These are phyloP conservation scores for Eucalyptus cloeziana DNA, from an alignment of 345 rosid genomes.

Conservation along the genomic window DNA sequence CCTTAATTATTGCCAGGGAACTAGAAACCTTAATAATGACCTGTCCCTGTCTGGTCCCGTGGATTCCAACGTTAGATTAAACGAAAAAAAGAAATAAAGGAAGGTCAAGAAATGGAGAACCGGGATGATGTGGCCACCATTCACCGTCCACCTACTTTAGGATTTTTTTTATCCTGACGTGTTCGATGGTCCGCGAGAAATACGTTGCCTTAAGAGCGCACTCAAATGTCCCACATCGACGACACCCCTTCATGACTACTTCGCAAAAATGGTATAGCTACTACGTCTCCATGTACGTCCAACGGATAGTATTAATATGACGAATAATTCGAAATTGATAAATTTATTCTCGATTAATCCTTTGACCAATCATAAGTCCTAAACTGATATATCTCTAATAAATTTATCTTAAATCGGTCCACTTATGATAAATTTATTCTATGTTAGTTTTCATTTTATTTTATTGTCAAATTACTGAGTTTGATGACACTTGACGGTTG, in stretches of 20 bases:
- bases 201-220: neutral
- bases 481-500: rapidly evolving
- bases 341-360: too few relatives aligned
- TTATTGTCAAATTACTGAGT: too few relatives aligned
- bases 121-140: neutral
- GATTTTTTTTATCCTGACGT: neutral
- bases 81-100: too few relatives aligned
- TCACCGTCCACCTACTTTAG: neutral
- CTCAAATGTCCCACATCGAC: neutral
- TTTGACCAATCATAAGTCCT: too few relatives aligned
- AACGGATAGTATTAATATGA: too few relatives aligned
- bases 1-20: neutral
- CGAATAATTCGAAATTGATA: too few relatives aligned
- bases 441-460: too few relatives aligned
- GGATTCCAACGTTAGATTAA: neutral
- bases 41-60: neutral
- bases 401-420: too few relatives aligned
- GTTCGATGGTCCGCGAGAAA: neutral
- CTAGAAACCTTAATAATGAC: neutral
- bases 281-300: too few relatives aligned
- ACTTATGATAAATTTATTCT: rapidly evolving
- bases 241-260: neutral
- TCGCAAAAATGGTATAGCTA: neutral
- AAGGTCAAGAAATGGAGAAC: neutral
- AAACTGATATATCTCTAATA: too few relatives aligned